Evolutionary conservation across 1,284 basidiomycete species (phyloP).

Genomic region (Neotropicomus parvogracilis): DNA sequence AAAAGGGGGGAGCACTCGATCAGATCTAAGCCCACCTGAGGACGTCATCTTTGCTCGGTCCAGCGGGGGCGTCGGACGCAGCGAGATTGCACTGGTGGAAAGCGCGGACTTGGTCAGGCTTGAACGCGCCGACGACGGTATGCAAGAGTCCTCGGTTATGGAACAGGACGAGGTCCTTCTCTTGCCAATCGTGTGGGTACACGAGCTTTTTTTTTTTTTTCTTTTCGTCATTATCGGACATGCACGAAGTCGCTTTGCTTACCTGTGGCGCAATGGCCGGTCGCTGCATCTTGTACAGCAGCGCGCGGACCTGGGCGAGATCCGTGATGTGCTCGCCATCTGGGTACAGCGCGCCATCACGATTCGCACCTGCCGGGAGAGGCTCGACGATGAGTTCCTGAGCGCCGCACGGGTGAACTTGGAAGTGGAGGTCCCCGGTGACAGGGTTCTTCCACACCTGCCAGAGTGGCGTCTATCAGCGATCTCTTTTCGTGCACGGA

Average conservation of each 20-base stretch:
- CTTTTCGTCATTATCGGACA: background rate
- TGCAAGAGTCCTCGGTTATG: conserved; percentile 11
- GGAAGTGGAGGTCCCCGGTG: conserved; percentile 65
- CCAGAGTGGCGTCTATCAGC: background rate
- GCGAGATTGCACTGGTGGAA: conserved; percentile 70
- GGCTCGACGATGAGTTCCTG: conserved; percentile 51
- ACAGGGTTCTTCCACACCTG: conserved; percentile 79
- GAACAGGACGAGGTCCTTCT: conserved; percentile 8
- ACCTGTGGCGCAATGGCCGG: conserved; percentile 9
- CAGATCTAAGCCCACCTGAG: conserved; percentile 9
- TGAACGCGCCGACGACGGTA: conserved; percentile 63
- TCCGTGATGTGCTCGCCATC: conserved; percentile 64
- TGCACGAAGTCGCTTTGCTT: background rate
- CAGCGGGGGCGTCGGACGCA: conserved; percentile 52
- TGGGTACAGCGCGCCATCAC: conserved; percentile 55
- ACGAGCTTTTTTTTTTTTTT: conserved; percentile 36
- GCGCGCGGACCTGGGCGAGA: conserved; percentile 54
- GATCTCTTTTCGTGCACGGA: background rate
- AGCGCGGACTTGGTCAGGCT: conserved; percentile 55
- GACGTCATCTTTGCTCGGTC: conserved; percentile 31
- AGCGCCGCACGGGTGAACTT: conserved; percentile 62
- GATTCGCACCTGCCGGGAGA: conserved; percentile 46
- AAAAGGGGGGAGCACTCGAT: background rate
- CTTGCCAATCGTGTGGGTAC: conserved; percentile 56
- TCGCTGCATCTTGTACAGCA: conserved; percentile 70